Base-by-base conservation (phyloP, 306 rosid genomes). In the Ziziphus jujuba region DNA sequence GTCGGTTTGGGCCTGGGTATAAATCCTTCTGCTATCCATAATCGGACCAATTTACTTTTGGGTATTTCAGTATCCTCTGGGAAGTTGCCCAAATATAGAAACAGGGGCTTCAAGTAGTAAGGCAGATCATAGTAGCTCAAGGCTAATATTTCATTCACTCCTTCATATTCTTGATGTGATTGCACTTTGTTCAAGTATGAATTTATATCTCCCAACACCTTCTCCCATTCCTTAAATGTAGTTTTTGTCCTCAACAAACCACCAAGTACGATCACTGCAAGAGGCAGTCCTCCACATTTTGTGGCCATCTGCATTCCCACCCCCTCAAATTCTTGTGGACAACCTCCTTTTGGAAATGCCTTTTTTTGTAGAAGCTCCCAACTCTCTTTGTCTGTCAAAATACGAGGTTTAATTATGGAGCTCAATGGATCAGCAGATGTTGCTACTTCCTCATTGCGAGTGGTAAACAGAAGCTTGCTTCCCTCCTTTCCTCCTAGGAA, bases 381-480 rank as follows among this genome's bases (percentile, higher is more conserved):
- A 25, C 89, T 63, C 22, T 65, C 62, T 35, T 52, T 66, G 25
- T 35, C 53, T 17, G 60, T 77, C 12, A 81, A 54, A 71, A 61
- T n/a, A n/a, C 64, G 51, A 6, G 77, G 75, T 53, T 79, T 72
- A 4, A 81, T 84, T 28, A 67, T 61, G 63, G 71, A 61, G 23
- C 85, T 76, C 2, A 19, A 6, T 28, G 76, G 60, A 69, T 71
- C 74, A 15, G 72, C 79, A 69, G 48, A 54, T 35, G 20, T 28
- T 12, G 83, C 77, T 51, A 86, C 45, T 3, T 40, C 77, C 72
- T 48, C 69, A 9, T 40, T 76, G 31, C 87, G 84, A 12, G 85
- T 67, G 17, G 91, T n/a, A n/a, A n/a, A n/a, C n/a, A n/a, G n/a
- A n/a, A n/a, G n/a, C n/a, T n/a, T n/a, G n/a, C n/a, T 83, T 36